Evolutionary conservation across 164 flowering plant species (phyloP).

Genomic region (Chimonanthus praecox): DNA sequence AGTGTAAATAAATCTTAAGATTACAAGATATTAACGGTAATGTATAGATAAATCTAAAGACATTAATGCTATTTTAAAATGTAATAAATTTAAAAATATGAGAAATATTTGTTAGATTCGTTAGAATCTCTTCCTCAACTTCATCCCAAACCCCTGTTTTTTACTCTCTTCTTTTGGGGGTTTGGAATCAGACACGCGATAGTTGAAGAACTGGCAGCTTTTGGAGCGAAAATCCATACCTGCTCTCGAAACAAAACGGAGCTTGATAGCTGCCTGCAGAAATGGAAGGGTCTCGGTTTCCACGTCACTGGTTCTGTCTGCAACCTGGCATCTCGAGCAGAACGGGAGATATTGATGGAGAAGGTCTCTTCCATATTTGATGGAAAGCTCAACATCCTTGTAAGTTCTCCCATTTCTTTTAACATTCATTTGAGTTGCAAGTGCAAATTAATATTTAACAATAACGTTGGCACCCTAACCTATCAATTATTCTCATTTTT

Average conservation of each 20-base stretch:
- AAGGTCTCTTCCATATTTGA: conserved; percentile 24
- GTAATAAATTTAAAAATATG: too few relatives aligned
- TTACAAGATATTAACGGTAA: too few relatives aligned
- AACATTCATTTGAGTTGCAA: neutral
- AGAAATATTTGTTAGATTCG: too few relatives aligned
- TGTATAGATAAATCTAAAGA: too few relatives aligned
- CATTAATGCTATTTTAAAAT: too few relatives aligned
- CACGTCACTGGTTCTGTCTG: conserved; percentile 35
- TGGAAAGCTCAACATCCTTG: conserved; percentile 40
- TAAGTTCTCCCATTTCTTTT: conserved; percentile 10
- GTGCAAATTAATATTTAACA: too few relatives aligned
- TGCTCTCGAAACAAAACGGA: conserved; percentile 34
- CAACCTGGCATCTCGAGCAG: conserved; percentile 22
- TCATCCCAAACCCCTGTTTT: too few relatives aligned
- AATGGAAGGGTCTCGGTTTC: conserved; percentile 38
- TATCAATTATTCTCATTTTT: too few relatives aligned
- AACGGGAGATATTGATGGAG: conserved; percentile 26
- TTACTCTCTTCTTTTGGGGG: too few relatives aligned
- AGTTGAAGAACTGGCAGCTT: conserved; percentile 38
- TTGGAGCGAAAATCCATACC: conserved; percentile 39
- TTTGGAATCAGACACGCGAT: conserved; percentile 26
- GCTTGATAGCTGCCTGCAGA: conserved; percentile 22
- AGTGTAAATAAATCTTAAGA: too few relatives aligned
- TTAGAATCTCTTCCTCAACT: too few relatives aligned
- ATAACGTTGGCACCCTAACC: too few relatives aligned